These are phyloP conservation scores for Malassezia pachydermatis DNA, from an alignment of 1,284 basidiomycete genomes.

Conservation along the genomic window DNA sequence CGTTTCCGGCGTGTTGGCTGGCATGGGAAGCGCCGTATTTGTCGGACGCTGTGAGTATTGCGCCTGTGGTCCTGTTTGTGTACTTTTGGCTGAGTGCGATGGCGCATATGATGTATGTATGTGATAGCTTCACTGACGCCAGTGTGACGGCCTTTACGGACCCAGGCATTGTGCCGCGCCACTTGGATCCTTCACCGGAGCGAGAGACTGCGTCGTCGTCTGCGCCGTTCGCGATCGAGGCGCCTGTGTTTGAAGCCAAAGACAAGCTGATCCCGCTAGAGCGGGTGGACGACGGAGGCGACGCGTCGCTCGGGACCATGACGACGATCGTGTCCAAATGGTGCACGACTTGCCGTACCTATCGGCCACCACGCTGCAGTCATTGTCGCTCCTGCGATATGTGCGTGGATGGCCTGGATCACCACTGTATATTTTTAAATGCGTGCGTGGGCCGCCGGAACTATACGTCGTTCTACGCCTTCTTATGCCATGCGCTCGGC, in stretches of 20 bases:
- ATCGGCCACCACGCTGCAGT: conserved; percentile 41
- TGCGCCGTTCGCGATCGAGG: not conserved
- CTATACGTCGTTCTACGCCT: conserved; percentile 44
- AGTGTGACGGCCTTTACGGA: conserved; percentile 39
- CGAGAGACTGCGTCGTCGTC: conserved; percentile 19
- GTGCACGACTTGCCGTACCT: conserved; percentile 46
- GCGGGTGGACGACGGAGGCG: conserved; percentile 19
- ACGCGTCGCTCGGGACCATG: conserved; percentile 6
- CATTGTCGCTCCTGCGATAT: conserved; percentile 48
- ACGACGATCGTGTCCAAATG: conserved; percentile 32
- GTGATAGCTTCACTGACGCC: not conserved
- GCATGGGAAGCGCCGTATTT: conserved; percentile 37
- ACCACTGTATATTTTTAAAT: conserved; percentile 48
- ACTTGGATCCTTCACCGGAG: conserved; percentile 42
- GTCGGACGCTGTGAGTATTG: conserved; percentile 27
- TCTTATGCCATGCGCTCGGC: conserved; percentile 21
- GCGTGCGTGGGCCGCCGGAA: conserved; percentile 46
- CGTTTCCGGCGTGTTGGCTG: conserved; percentile 32
- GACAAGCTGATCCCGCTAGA: conserved; percentile 25
- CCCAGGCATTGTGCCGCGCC: conserved; percentile 43
- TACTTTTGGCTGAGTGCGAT: conserved; percentile 31
- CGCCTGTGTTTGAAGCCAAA: conserved; percentile 16
- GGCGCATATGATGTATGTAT: conserved; percentile 36
- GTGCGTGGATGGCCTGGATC: conserved; percentile 47
- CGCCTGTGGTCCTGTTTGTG: conserved; percentile 27